These are phyloP conservation scores for Chiua virens DNA, from an alignment of 768 basidiomycete genomes.

Conservation along the genomic window DNA sequence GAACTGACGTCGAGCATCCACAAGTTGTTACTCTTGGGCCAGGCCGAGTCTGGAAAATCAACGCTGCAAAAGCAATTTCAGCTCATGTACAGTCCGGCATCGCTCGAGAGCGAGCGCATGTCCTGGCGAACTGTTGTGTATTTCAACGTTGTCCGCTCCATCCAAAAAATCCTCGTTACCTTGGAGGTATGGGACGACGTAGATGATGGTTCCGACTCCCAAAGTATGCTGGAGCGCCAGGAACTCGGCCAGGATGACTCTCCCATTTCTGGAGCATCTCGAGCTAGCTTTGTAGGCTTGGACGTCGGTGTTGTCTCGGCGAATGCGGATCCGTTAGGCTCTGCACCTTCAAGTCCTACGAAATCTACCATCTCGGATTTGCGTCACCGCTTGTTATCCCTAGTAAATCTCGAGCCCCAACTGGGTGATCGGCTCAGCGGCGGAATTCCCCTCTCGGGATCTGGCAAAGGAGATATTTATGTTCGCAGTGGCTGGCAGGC, in stretches of 20 bases:
- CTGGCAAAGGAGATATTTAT: slow-evolving; percentile 73
- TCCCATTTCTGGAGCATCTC: slow-evolving; percentile 14
- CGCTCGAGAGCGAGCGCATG: slow-evolving; percentile 64
- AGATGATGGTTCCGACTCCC: slow-evolving; percentile 49
- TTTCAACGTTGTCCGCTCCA: slow-evolving; percentile 71
- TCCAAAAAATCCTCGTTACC: slow-evolving; percentile 66
- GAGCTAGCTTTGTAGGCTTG: slow-evolving; percentile 9
- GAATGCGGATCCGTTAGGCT: slow-evolving; percentile 11
- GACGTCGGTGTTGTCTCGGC: slow-evolving; percentile 7
- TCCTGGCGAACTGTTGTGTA: slow-evolving; percentile 76
- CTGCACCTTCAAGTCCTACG: slow-evolving; percentile 15
- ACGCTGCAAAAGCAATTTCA: slow-evolving; percentile 80
- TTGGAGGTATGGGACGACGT: slow-evolving; percentile 63
- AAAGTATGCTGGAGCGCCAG: slow-evolving; percentile 33
- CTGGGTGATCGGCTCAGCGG: slow-evolving; percentile 75
- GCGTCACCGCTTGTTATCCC: slow-evolving; percentile 56
- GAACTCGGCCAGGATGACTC: slow-evolving; percentile 28
- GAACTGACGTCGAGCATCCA: slow-evolving; percentile 20
- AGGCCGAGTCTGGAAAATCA: slow-evolving; percentile 78
- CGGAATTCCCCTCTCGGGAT: slow-evolving; percentile 68
- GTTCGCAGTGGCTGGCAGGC: slow-evolving; percentile 84
- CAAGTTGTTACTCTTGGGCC: slow-evolving; percentile 72
- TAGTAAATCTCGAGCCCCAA: slow-evolving; percentile 59
- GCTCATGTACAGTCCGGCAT: slow-evolving; percentile 75
- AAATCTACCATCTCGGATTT: slow-evolving; percentile 48